Conservation (phyloP, 2,329 filamentous ascomycete genomes). For the Trichophyton rubrum region DNA sequence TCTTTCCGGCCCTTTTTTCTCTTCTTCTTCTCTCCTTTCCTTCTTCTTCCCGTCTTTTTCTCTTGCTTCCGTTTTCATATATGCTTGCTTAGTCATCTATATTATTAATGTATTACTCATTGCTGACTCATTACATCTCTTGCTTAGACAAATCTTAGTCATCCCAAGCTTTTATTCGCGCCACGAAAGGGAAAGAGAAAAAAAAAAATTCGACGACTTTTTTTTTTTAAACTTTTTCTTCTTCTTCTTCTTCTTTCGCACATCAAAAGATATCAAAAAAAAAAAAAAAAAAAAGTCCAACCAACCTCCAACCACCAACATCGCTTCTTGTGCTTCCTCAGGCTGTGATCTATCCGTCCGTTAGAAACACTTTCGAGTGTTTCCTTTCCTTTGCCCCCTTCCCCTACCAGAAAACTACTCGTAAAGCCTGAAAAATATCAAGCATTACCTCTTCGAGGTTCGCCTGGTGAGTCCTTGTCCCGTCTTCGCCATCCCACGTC, state of each 20-base stretch:
- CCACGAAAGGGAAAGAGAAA: neutral
- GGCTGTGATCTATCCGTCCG: neutral
- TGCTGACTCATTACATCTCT: too few species aligned
- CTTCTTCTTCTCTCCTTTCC: neutral
- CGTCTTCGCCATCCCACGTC: neutral
- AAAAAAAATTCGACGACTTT: neutral
- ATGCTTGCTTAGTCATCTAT: neutral
- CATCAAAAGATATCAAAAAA: neutral
- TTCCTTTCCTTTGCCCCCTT: conserved; percentile 15
- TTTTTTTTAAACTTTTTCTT: conserved; percentile 3
- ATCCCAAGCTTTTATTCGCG: conserved; percentile 6
- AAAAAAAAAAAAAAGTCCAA: neutral
- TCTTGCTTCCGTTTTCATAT: neutral
- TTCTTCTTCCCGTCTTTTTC: neutral
- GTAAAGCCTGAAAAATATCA: conserved; percentile 15
- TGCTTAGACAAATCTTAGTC: neutral
- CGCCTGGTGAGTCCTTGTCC: conserved; percentile 9
- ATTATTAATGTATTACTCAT: too few species aligned
- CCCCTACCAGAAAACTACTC: conserved; percentile 22
- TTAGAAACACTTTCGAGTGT: conserved; percentile 4
- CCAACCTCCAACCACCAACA: neutral
- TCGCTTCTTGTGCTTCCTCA: conserved; percentile 1
- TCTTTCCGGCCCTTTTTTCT: too few species aligned
- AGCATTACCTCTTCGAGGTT: conserved; percentile 11
- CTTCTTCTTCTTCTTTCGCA: neutral